Percentiles rank a stretch among this genome's conserved stretches.
Evolutionary conservation across 1,284 basidiomycete species (phyloP).

Genomic region (Marasmius sp.): DNA sequence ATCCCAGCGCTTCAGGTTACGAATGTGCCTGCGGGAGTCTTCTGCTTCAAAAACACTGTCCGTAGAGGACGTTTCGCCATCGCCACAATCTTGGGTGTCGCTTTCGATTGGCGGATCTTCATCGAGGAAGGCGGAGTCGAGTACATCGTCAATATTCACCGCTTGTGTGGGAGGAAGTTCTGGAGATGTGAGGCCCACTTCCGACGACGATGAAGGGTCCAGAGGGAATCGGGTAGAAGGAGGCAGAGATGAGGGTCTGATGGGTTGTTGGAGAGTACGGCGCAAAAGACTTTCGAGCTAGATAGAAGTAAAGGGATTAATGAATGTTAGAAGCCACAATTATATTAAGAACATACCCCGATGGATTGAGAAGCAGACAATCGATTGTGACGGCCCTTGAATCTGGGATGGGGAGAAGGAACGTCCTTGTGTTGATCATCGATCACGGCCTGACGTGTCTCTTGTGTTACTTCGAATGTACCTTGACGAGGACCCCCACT

Average conservation of each 20-base stretch:
- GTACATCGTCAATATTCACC: constrained; percentile 73
- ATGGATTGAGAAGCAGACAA: neutral
- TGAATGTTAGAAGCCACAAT: neutral
- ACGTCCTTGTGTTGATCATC: constrained; percentile 52
- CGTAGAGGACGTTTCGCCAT: constrained; percentile 6
- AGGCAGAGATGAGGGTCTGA: constrained; percentile 15
- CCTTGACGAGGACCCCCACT: constrained; percentile 53
- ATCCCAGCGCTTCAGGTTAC: constrained; percentile 67
- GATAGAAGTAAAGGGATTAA: neutral
- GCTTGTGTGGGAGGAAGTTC: constrained; percentile 46
- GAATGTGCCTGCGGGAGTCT: constrained; percentile 30
- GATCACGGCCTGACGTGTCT: constrained; percentile 53
- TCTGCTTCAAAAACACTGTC: constrained; percentile 13
- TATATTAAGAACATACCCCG: constrained; percentile 8
- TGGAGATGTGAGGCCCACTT: constrained; percentile 32
- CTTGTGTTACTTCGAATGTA: constrained; percentile 43
- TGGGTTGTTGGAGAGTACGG: constrained; percentile 7
- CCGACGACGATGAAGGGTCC: constrained; percentile 22
- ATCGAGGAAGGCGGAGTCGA: constrained; percentile 70
- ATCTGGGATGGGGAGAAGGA: constrained; percentile 67
- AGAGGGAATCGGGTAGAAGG: constrained; percentile 17
- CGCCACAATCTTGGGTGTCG: constrained; percentile 15
- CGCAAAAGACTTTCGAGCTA: constrained; percentile 7
- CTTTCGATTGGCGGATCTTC: constrained; percentile 26
- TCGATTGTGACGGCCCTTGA: constrained; percentile 16